phyloP scores from a whole-genome alignment of 2,329 filamentous ascomycete genomes.

The Dothideomycetidae sp. region DNA sequence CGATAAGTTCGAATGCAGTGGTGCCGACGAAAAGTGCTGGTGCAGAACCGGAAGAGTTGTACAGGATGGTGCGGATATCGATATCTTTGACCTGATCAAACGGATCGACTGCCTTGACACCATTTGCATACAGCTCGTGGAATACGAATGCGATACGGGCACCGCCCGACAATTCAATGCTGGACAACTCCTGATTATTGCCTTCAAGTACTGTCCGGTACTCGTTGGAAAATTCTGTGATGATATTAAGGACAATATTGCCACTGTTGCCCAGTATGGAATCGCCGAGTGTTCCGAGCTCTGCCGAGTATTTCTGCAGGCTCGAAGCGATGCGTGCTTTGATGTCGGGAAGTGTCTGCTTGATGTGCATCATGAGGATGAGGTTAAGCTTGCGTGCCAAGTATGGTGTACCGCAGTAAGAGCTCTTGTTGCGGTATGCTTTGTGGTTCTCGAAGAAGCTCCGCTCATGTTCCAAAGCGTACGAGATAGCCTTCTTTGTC shows the following conservation, averaged over 20 bases:
- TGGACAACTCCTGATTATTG: constrained; percentile 92
- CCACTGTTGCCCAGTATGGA: constrained; percentile 91
- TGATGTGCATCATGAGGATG: constrained; percentile 99
- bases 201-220: constrained; percentile 93
- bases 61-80: constrained; percentile 90
- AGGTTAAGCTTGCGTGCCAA: constrained; percentile 92
- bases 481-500: constrained; percentile 88
- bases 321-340: constrained; percentile 93
- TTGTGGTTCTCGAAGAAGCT: constrained; percentile 98
- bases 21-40: constrained; percentile 95
- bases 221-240: constrained; percentile 96
- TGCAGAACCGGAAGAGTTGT: constrained; percentile 98
- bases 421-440: constrained; percentile 95
- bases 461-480: constrained; percentile 84
- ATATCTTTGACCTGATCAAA: constrained; percentile 96
- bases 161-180: constrained; percentile 84
- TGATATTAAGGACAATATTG: constrained; percentile 96
- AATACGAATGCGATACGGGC: constrained; percentile 98
- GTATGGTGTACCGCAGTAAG: constrained; percentile 96
- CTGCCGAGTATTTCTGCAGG: constrained; percentile 75
- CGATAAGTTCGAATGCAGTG: constrained; percentile 94
- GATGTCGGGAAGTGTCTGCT: constrained; percentile 96
- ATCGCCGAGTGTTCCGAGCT: constrained; percentile 72
- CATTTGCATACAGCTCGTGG: constrained; percentile 95
- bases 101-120: constrained; percentile 92